phyloP scores from a whole-genome alignment of 2,329 filamentous ascomycete species.

The Teratosphaeria viscida region DNA sequence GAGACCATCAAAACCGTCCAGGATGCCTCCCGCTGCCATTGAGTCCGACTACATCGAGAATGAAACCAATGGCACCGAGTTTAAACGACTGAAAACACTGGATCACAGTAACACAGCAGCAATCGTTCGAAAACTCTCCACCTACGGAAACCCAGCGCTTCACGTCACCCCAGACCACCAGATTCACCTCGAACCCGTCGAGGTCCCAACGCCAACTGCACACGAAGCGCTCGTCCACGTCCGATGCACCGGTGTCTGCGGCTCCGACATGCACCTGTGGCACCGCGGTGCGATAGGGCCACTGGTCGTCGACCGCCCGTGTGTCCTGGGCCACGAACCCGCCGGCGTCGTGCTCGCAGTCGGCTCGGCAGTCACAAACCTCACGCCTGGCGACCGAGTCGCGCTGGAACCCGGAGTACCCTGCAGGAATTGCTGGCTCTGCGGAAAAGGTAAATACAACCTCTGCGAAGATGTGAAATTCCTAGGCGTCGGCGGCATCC shows the following conservation, averaged over 20 bases:
- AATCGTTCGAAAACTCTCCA: not conserved
- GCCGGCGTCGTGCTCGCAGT: constrained; percentile 51
- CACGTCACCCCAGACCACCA: constrained; percentile 6
- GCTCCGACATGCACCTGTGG: constrained; percentile 57
- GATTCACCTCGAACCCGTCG: constrained; percentile 1
- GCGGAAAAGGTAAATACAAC: constrained; percentile 77
- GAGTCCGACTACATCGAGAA: not conserved
- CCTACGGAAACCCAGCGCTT: constrained; percentile 7
- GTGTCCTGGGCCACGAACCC: constrained; percentile 59
- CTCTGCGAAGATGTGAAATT: constrained; percentile 80
- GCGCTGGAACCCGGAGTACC: constrained; percentile 68
- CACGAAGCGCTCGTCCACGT: constrained; percentile 10
- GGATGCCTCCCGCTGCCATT: not conserved
- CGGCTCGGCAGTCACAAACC: constrained; percentile 46
- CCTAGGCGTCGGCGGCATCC: constrained; percentile 77
- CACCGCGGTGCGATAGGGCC: constrained; percentile 53
- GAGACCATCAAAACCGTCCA: not conserved
- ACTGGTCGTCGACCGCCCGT: constrained; percentile 33
- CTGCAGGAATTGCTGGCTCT: constrained; percentile 51
- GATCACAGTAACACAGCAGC: not conserved
- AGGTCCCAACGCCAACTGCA: constrained; percentile 2
- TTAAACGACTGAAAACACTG: not conserved
- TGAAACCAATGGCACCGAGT: not conserved
- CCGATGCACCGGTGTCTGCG: constrained; percentile 10
- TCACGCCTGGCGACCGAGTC: constrained; percentile 60